phyloP scores from a whole-genome alignment of 2,329 filamentous ascomycete genomes.

The Epichloe elymi region DNA sequence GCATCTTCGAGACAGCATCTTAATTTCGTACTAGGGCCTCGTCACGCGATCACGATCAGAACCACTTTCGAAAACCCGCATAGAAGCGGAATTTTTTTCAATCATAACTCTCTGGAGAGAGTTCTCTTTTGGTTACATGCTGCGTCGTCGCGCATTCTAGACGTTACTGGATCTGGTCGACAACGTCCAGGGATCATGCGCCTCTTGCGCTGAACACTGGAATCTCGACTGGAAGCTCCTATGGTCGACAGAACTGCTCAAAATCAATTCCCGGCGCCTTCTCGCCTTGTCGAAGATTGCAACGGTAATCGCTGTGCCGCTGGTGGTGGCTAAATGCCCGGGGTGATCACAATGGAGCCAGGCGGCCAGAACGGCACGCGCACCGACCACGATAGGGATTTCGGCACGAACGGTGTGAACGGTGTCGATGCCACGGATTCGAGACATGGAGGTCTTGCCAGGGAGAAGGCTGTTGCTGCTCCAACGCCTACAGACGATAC shows the following conservation, averaged over 20 bases:
- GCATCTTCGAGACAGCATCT: background rate
- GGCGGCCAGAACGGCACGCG: constrained; percentile 38
- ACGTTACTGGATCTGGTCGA: background rate
- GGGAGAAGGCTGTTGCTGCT: constrained; percentile 15
- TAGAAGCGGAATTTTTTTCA: background rate
- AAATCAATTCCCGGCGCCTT: background rate
- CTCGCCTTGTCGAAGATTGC: background rate
- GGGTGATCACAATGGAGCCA: constrained; percentile 42
- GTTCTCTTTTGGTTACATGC: background rate
- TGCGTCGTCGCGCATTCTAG: background rate
- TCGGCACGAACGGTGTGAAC: constrained; percentile 30
- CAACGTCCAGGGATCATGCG: constrained; percentile 3
- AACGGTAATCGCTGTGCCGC: background rate
- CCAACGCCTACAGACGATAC: constrained; percentile 5
- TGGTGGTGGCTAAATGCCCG: constrained; percentile 30
- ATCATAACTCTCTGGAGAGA: background rate
- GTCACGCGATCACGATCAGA: background rate
- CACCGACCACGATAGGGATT: constrained; percentile 42
- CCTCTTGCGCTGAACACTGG: constrained; percentile 4
- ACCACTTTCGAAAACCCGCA: background rate
- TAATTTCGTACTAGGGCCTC: background rate
- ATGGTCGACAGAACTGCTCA: background rate
- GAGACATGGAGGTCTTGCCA: constrained; percentile 17
- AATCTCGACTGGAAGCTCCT: background rate
- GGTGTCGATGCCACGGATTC: constrained; percentile 18